phyloP scores from a whole-genome alignment of 108 stramenopile species.

The Licmophora abbreviata region DNA sequence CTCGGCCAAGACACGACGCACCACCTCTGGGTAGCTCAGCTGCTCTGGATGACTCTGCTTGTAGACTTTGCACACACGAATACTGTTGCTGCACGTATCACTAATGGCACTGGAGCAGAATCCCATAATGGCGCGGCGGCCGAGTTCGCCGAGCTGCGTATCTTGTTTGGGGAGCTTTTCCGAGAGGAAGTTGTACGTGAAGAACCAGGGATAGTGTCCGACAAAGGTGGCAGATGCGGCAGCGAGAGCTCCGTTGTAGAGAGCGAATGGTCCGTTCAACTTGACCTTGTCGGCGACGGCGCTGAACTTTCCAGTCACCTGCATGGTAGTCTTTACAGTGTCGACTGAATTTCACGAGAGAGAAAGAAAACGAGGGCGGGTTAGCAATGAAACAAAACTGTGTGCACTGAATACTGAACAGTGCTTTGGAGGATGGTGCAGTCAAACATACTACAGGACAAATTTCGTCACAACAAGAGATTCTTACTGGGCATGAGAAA shows the following conservation, averaged over 20 bases:
- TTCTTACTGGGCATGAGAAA: slow-evolving; percentile 97
- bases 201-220: slow-evolving; percentile 97
- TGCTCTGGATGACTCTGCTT: slow-evolving; percentile 89
- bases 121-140: slow-evolving; percentile 89
- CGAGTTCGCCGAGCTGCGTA: slow-evolving; percentile 68
- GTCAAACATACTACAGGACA: too few species aligned
- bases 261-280: slow-evolving; percentile 67
- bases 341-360: too few species aligned
- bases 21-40: slow-evolving; percentile 86
- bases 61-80: slow-evolving; percentile 98
- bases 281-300: slow-evolving; percentile 84
- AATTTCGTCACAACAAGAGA: slow-evolving; percentile 65
- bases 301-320: slow-evolving; percentile 93
- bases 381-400: too few species aligned
- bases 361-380: too few species aligned
- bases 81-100: slow-evolving; percentile 95
- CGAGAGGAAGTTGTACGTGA: slow-evolving; percentile 91
- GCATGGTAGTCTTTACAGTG: slow-evolving; percentile 89
- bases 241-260: slow-evolving; percentile 92
- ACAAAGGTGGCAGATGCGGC: slow-evolving; percentile 94
- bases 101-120: slow-evolving; percentile 88
- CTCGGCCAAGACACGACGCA: slow-evolving; percentile 78
- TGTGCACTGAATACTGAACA: too few species aligned
- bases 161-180: slow-evolving; percentile 93
- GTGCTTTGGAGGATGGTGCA: too few species aligned